Percentiles rank a stretch among this genome's conserved stretches.
Conservation (phyloP, 345 rosid species). For the Acer yangbiense region DNA sequence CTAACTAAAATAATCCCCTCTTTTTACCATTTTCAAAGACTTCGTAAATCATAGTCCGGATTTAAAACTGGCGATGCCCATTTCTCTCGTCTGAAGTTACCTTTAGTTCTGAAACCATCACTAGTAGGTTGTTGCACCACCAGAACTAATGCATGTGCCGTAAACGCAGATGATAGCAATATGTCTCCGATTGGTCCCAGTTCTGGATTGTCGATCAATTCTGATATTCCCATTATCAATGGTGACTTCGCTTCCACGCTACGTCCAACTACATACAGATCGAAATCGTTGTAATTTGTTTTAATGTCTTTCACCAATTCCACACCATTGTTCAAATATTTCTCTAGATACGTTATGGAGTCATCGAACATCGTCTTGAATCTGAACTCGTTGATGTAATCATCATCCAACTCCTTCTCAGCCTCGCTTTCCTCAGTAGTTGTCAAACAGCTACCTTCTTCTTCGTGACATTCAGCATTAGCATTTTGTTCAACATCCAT, state of each 20-base stretch:
- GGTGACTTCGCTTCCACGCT: constrained; percentile 18
- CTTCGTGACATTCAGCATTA: too few species aligned
- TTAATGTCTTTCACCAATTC: constrained; percentile 20
- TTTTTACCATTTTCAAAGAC: not conserved
- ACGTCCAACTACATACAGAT: constrained; percentile 39
- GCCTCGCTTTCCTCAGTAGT: not conserved
- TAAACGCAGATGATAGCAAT: constrained; percentile 24
- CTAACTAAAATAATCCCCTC: too few species aligned
- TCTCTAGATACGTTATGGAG: constrained; percentile 30
- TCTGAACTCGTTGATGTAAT: constrained; percentile 38
- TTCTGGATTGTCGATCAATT: constrained; percentile 33
- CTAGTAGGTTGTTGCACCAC: constrained; percentile 31
- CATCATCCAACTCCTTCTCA: not conserved
- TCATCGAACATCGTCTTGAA: constrained; percentile 30
- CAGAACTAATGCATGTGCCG: constrained; percentile 29
- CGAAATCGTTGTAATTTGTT: constrained; percentile 15
- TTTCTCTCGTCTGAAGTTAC: not conserved
- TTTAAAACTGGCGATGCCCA: constrained; percentile 5
- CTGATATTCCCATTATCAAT: constrained; percentile 27
- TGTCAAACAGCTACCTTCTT: too few species aligned
- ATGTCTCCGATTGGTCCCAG: constrained; percentile 37
- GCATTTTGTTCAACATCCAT: not conserved
- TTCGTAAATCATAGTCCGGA: not conserved
- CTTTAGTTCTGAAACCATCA: not conserved
- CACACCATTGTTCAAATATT: constrained; percentile 10